Evolutionary conservation across 140 eudicot species (phyloP).

Genomic region (Senecio squalidus): DNA sequence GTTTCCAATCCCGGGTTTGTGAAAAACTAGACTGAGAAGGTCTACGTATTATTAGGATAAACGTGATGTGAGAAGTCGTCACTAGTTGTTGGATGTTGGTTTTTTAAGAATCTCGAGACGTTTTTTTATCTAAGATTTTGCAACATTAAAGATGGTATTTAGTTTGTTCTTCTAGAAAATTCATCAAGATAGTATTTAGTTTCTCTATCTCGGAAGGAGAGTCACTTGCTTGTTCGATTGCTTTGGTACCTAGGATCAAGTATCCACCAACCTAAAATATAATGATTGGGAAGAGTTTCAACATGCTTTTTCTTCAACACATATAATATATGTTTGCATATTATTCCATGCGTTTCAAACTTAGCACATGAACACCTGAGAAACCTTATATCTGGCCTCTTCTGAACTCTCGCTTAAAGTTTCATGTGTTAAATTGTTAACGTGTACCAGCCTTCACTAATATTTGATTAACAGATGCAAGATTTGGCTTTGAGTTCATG

Average conservation of each 20-base stretch:
- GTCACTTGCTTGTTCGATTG: too few species aligned
- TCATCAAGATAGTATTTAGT: too few species aligned
- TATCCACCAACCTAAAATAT: too few species aligned
- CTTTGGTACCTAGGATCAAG: too few species aligned
- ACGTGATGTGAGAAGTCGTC: constrained; percentile 5
- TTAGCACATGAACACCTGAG: background rate
- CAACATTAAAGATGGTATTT: background rate
- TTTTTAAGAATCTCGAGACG: constrained; percentile 10
- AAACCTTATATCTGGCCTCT: background rate
- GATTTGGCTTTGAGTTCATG: background rate
- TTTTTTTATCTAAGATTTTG: constrained; percentile 10
- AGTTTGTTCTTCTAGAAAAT: too few species aligned
- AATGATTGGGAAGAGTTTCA: background rate
- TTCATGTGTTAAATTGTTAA: background rate
- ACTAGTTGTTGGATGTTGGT: constrained; percentile 17
- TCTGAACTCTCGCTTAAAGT: background rate
- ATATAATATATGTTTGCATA: background rate
- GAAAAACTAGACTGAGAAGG: constrained; percentile 16
- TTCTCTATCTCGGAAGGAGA: too few species aligned
- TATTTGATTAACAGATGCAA: background rate
- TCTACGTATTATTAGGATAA: background rate
- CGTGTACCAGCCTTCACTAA: background rate
- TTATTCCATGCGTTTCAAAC: background rate
- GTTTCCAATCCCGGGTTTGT: constrained; percentile 85
- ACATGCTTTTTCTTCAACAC: background rate